phyloP scores from a whole-genome alignment of 1,284 basidiomycete species.

The Schizophyllum commune region DNA sequence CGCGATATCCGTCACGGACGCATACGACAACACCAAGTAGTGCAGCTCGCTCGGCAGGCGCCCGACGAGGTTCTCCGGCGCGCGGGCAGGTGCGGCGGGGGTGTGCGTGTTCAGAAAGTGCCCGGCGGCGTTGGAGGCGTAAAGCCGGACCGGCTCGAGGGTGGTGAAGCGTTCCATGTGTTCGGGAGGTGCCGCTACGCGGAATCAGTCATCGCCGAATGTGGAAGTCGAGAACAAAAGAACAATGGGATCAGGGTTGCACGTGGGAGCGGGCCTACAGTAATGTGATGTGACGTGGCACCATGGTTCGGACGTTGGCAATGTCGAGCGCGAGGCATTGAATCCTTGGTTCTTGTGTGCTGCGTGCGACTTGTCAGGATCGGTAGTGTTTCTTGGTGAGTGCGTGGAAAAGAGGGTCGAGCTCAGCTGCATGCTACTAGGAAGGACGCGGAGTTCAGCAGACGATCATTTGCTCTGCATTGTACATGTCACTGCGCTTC shows the following conservation, averaged over 20 bases:
- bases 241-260: neutral
- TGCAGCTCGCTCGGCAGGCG: constrained; percentile 74
- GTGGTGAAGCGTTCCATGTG: constrained; percentile 74
- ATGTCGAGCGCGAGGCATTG: no score
- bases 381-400: no score
- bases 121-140: constrained; percentile 29
- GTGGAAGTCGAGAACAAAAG: neutral
- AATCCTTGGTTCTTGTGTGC: no score
- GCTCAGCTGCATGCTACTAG: no score
- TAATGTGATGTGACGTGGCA: no score
- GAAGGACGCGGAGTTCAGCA: no score
- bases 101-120: constrained; percentile 9
- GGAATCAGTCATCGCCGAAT: neutral
- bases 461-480: no score
- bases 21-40: constrained; percentile 59
- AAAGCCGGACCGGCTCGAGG: constrained; percentile 69
- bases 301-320: no score
- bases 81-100: constrained; percentile 29
- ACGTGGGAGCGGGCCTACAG: neutral
- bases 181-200: neutral
- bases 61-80: constrained; percentile 39
- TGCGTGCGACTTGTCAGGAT: no score
- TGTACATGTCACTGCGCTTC: no score
- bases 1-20: constrained; percentile 75
- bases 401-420: no score